These are phyloP conservation scores for Rhipidocladum racemiflorum DNA, from an alignment of 176 grass and related monocot species.

Conservation along the genomic window DNA sequence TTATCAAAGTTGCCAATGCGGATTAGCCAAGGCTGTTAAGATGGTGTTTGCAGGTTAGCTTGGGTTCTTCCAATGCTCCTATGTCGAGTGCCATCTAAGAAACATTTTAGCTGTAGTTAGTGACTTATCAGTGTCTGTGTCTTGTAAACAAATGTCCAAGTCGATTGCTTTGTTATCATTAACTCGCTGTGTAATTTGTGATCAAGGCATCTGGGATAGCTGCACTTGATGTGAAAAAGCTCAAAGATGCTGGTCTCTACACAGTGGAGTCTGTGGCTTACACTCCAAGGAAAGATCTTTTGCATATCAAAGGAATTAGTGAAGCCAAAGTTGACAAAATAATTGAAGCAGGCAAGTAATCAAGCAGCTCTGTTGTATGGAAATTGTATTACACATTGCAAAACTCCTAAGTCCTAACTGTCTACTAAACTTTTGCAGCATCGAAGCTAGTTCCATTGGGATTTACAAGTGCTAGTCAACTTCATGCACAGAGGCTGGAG, in stretches of 20 bases:
- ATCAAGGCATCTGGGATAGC: conserved; percentile 84
- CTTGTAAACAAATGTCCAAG: neutral
- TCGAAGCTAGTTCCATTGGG: conserved; percentile 85
- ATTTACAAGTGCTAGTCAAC: conserved; percentile 97
- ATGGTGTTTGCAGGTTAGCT: neutral
- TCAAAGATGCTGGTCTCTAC: conserved; percentile 81
- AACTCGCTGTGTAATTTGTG: conserved; percentile 16
- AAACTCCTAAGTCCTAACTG: neutral
- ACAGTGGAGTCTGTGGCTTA: conserved; percentile 84
- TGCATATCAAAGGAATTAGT: conserved; percentile 97
- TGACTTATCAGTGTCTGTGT: neutral
- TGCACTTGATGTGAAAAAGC: conserved; percentile 90
- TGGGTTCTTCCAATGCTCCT: neutral
- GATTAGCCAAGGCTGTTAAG: neutral
- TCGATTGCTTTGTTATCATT: neutral
- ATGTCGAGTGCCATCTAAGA: conserved; percentile 8
- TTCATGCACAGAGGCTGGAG: conserved; percentile 87
- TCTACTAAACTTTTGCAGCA: conserved; percentile 43
- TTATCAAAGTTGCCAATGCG: neutral
- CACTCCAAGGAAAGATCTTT: conserved; percentile 91
- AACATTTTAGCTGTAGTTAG: neutral
- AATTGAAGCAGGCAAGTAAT: conserved; percentile 75
- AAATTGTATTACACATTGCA: neutral
- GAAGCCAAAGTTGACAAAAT: conserved; percentile 99
- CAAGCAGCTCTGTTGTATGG: neutral